phyloP scores from a whole-genome alignment of 2,329 filamentous ascomycete genomes.

The Venturia oleaginea region DNA sequence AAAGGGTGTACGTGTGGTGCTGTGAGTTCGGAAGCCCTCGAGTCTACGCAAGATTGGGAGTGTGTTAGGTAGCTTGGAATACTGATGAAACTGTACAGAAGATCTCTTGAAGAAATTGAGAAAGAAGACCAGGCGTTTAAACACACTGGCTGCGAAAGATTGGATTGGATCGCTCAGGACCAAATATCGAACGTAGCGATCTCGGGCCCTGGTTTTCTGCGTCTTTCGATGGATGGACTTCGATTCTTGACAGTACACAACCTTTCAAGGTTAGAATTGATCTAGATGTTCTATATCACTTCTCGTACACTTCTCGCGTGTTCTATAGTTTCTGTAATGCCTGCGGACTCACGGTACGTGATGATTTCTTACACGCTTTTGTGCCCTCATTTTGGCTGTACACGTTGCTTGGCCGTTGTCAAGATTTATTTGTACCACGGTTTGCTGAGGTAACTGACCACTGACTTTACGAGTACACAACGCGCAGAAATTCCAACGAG shows the following conservation, averaged over 20 bases:
- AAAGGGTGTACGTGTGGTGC: too few relatives aligned
- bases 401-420: not conserved
- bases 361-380: not conserved
- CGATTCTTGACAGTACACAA: not conserved
- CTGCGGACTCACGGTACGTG: not conserved
- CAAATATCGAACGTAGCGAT: too few relatives aligned
- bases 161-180: too few relatives aligned
- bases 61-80: too few relatives aligned
- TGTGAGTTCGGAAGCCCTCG: too few relatives aligned
- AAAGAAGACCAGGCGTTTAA: too few relatives aligned
- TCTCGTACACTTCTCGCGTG: not conserved
- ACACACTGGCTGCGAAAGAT: too few relatives aligned
- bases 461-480: not conserved
- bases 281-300: not conserved
- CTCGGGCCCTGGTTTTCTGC: too few relatives aligned
- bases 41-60: too few relatives aligned
- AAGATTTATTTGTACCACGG: not conserved
- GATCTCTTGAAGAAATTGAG: too few relatives aligned
- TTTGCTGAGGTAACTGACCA: not conserved
- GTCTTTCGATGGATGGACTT: too few relatives aligned
- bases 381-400: not conserved
- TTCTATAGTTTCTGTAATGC: not conserved
- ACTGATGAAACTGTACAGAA: too few relatives aligned
- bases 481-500: not conserved
- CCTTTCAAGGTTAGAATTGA: not conserved